These are phyloP conservation scores for Monosporascus sp. DNA, from an alignment of 2,329 filamentous ascomycete genomes.

Conservation along the genomic window DNA sequence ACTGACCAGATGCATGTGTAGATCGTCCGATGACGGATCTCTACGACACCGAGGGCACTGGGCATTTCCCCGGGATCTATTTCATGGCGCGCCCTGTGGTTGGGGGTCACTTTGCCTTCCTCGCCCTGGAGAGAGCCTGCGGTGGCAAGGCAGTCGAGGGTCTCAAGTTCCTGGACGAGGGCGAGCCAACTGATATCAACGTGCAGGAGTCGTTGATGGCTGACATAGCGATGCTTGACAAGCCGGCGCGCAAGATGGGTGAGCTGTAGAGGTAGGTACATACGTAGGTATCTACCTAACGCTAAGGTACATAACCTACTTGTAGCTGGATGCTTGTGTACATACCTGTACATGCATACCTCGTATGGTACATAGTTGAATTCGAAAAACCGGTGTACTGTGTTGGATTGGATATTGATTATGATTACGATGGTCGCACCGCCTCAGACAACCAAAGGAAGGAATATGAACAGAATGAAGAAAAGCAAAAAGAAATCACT, in stretches of 20 bases:
- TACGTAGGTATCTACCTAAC: background rate
- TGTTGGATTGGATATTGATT: too few species aligned
- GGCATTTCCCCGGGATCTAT: conserved; percentile 65
- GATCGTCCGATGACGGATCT: conserved; percentile 76
- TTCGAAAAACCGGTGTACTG: too few species aligned
- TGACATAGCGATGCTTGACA: conserved; percentile 17
- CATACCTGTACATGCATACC: background rate
- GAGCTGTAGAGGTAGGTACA: conserved; percentile 16
- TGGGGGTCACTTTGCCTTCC: conserved; percentile 79
- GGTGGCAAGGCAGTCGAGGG: conserved; percentile 60
- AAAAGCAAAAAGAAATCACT: too few species aligned
- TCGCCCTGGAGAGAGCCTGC: conserved; percentile 77
- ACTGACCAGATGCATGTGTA: conserved; percentile 14
- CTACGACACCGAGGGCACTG: conserved; percentile 73
- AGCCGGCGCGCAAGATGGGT: conserved; percentile 9
- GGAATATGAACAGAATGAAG: too few species aligned
- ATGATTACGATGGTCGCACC: too few species aligned
- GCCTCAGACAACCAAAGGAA: too few species aligned
- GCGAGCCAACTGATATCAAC: conserved; percentile 26
- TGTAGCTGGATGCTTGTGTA: background rate
- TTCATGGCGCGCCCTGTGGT: conserved; percentile 83
- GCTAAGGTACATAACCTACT: background rate
- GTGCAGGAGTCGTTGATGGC: conserved; percentile 26
- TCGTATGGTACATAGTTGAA: too few species aligned
- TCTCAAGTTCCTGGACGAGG: conserved; percentile 44